These are phyloP conservation scores for Pterocarpus santalinus DNA, from an alignment of 306 rosid genomes.

Conservation along the genomic window DNA sequence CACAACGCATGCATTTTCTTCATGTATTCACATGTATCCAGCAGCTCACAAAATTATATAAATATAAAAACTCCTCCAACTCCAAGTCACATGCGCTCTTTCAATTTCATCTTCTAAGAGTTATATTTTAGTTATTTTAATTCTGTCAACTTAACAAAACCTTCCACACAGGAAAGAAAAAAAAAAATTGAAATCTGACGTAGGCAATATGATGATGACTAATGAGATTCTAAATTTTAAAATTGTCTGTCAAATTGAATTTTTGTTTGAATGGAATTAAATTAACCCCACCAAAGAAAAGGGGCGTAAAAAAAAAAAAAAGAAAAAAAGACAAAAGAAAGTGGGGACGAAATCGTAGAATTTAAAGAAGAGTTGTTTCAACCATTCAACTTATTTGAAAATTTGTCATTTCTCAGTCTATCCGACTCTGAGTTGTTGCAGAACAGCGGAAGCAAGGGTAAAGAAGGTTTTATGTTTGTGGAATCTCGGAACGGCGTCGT, in stretches of 20 bases:
- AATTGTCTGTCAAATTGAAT: neutral
- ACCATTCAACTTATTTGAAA: neutral
- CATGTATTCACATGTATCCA: constrained; percentile 40
- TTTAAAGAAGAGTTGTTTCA: neutral
- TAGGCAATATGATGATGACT: neutral
- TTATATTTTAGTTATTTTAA: neutral
- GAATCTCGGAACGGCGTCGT: constrained; percentile 54
- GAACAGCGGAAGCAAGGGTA: constrained; percentile 5
- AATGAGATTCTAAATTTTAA: neutral
- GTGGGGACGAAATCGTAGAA: neutral
- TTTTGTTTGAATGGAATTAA: neutral
- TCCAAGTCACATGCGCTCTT: constrained; percentile 11
- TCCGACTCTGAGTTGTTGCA: too few relatives aligned
- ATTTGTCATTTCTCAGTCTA: neutral
- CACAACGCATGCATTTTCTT: constrained; percentile 19
- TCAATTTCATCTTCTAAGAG: neutral
- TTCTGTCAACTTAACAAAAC: neutral
- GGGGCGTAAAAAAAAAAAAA: neutral
- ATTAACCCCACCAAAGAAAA: neutral
- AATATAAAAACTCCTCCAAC: too few relatives aligned
- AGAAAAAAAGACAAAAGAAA: neutral
- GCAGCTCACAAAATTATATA: neutral
- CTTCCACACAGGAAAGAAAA: neutral
- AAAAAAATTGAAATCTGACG: neutral
- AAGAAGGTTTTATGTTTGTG: neutral